Evolutionary conservation across 2,329 filamentous ascomycete species (phyloP), one percentile per base, ranked within the genome.

Genomic region (Penicillium sp.): DNA sequence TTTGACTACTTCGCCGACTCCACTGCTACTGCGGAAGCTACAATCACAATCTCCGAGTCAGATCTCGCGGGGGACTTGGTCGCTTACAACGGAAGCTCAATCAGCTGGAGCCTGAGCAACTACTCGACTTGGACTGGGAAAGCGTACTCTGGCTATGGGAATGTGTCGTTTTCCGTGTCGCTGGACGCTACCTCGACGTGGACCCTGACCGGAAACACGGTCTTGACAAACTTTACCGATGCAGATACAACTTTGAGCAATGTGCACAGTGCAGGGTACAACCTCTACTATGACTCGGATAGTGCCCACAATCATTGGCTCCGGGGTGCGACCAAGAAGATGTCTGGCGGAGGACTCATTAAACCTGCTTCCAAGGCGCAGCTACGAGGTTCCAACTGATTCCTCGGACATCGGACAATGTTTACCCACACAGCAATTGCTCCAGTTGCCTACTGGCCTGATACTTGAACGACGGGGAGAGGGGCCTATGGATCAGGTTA

Each of bases 31-130:
- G 56, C 56, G 2, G 51, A 58, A n/a, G 56, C 44, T 14, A 54
- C 39, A 6, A 37, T 50, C 5, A 50, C 16, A 10, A 31, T 58
- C 10, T 58, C 51, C 6, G 46, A 55, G 19, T 55, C 51, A 4
- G 7, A 39, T 3, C 19, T 55, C 6, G 7, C 33, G 7, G 56
- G 56, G 7, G 51, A 58, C 37, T 18, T 58, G 18, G 56, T 55
- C n/a, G 51, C 56, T 16, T 58, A 51, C 36, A 58, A 55, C 46
- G 39, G 56, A 22, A 58, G 56, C n/a, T 39, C 50, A 16, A 43
- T 58, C n/a, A 58, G 19, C 44, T 58, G 56, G 56, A 24, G 1
- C 19, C 19, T 58, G 14, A 19, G 6, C 18, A 50, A 51, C 19
- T 37, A 58, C 37, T 55, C 56, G 2, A 27, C 51, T 1, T 58